phyloP scores from a whole-genome alignment of 495 filamentous ascomycete species.

The Lichina pygmaea region DNA sequence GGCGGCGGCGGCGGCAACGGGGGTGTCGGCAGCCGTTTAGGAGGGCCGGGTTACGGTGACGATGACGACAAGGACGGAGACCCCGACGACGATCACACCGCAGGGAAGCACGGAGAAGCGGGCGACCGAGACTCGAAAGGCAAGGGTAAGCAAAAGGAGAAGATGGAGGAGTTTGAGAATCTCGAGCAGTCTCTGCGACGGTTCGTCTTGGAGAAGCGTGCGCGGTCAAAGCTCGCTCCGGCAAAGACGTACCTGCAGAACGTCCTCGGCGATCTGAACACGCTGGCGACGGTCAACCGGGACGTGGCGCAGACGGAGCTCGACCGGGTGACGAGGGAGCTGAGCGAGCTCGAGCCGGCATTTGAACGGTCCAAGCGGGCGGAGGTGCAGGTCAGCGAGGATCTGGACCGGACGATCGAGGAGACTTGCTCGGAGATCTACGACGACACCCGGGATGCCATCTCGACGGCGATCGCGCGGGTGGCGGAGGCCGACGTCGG shows the following conservation, averaged over 20 bases:
- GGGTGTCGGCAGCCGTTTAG: no score
- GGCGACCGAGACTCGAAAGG: slow-evolving; percentile 34
- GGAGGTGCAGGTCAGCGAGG: slow-evolving; percentile 52
- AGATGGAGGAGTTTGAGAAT: slow-evolving; percentile 64
- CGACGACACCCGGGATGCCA: slow-evolving; percentile 42
- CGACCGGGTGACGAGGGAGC: slow-evolving; percentile 52
- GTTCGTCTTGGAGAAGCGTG: slow-evolving; percentile 89
- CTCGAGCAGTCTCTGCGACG: slow-evolving; percentile 69
- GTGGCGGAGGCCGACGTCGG: slow-evolving; percentile 56
- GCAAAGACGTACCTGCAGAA: slow-evolving; percentile 94
- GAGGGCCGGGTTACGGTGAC: slow-evolving; percentile 1
- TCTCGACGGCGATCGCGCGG: slow-evolving; percentile 41
- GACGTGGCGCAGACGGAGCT: slow-evolving; percentile 71
- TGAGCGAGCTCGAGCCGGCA: slow-evolving; percentile 58
- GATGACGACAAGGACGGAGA: slow-evolving; percentile 25
- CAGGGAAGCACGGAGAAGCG: slow-evolving; percentile 18
- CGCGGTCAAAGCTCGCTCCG: slow-evolving; percentile 81
- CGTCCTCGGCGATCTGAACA: slow-evolving; percentile 59
- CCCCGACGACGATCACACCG: slow-evolving; percentile 18
- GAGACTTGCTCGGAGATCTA: slow-evolving; percentile 65
- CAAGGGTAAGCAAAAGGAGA: slow-evolving; percentile 74
- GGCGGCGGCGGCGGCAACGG: slow-evolving; percentile 14
- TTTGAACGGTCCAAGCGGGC: slow-evolving; percentile 66
- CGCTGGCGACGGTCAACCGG: slow-evolving; percentile 61
- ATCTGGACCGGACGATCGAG: slow-evolving; percentile 60